A percentile compares a stretch with the other conserved stretches of the same genome.
Evolutionary conservation across 2,329 filamentous ascomycete genomes (phyloP).

Genomic region (Stagonosporopsis cucurbitacearum): DNA sequence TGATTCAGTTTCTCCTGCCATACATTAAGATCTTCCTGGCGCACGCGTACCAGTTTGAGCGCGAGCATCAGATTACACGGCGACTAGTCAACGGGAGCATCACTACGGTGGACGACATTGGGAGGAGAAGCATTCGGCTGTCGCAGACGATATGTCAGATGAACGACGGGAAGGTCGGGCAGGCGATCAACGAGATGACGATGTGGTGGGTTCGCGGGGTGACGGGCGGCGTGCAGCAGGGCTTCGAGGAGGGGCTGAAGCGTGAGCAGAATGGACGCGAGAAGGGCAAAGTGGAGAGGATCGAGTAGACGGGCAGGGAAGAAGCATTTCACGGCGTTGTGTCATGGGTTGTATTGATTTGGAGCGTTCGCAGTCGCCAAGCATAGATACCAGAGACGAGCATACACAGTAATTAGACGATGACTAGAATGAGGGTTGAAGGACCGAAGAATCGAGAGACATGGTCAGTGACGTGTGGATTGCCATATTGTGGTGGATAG

Average conservation of each 20-base stretch:
- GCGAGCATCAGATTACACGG: constrained; percentile 69
- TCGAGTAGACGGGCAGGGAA: background rate
- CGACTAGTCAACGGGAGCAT: constrained; percentile 61
- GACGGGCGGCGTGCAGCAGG: constrained; percentile 71
- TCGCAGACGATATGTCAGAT: constrained; percentile 64
- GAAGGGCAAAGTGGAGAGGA: constrained; percentile 7
- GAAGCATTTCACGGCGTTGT: background rate
- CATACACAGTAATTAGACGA: background rate
- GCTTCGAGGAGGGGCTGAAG: constrained; percentile 59
- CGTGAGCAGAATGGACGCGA: constrained; percentile 11
- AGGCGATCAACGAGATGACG: constrained; percentile 61
- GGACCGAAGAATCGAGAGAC: background rate
- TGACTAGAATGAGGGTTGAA: background rate
- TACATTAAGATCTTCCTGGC: constrained; percentile 64
- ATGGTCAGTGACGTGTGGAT: too few relatives aligned
- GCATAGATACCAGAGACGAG: background rate
- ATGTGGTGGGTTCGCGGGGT: constrained; percentile 70
- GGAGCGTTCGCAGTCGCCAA: background rate
- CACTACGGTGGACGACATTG: constrained; percentile 60
- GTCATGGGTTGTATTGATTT: background rate
- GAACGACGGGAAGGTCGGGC: constrained; percentile 69
- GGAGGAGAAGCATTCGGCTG: constrained; percentile 59
- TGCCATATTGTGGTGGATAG: too few relatives aligned
- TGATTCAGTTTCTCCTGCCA: constrained; percentile 66
- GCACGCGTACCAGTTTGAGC: constrained; percentile 67